Base-by-base conservation (phyloP, 2,329 filamentous ascomycete genomes). In the Hypoxylon sp. region DNA sequence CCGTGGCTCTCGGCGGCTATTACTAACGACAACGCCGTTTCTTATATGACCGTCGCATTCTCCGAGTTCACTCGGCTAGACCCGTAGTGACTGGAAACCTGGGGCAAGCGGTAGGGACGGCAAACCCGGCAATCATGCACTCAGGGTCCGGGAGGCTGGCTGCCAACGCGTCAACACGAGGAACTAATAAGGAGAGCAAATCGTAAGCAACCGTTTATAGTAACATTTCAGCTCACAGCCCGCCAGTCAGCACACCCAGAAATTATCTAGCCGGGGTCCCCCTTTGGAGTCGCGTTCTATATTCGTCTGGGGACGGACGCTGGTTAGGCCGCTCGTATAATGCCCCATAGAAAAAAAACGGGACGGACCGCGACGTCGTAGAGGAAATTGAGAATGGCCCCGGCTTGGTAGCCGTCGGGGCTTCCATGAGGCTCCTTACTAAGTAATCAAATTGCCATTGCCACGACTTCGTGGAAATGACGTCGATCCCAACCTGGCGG, bases 381-480 rank as follows among this genome's bases (percentile, higher is more conserved):
- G 32, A 45, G 18, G 44, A 60, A 61, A 61, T 26, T 16, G 40
- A 26, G 24, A 26, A 26, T 26, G 24, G 24, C 24, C 30, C 60
- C 26, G 48, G 57, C 49, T 50, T 12, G 56, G 64, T n/a, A 14
- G 30, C 20, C n/a, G n/a, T 24, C 9, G n/a, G 12, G 44, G 46
- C 14, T 33, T 32, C 38, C 36, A 44, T 40, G 24, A 1, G 22
- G 49, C 22, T 40, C n/a, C 49, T 52, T 36, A 52, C 44, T 28
- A 45, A 30, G 28, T 11, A 11, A 48, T n/a, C 24, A 24, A 14
- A 20, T 12, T 64, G 22, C 12, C 40, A 38, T 55, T 57, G 20
- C 38, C 16, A 24, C 52, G 24, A 6, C 24, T 64, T 65, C 57
- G 57, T 65, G 57, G 36, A n/a, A 38, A 51, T 46, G 55, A 64